phyloP scores from a whole-genome alignment of 768 basidiomycete species.

The Russula griseocarnosa region DNA sequence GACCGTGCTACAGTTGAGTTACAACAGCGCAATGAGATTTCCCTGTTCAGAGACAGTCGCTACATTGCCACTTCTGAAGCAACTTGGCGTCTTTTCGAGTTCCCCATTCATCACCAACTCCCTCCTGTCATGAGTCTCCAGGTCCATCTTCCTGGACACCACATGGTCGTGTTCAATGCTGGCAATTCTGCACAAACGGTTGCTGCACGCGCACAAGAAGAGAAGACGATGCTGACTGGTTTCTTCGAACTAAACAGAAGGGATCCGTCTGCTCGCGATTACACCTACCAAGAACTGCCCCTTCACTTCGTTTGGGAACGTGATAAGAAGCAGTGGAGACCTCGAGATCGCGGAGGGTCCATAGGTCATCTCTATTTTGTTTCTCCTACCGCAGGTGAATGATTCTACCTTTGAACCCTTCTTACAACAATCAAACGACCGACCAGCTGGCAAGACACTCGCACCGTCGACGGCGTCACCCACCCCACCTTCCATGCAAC shows the following conservation, averaged over 20 bases:
- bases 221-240: not conserved
- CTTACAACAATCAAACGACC: not conserved
- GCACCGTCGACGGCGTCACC: no score
- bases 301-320: not conserved
- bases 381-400: not conserved
- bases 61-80: not conserved
- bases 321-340: not conserved
- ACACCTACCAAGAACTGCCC: not conserved
- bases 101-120: not conserved
- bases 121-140: not conserved
- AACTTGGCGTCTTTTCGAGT: not conserved
- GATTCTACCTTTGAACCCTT: not conserved
- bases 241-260: not conserved
- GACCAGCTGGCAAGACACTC: no score
- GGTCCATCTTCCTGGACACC: not conserved
- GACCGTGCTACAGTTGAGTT: not conserved
- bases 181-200: rapidly evolving
- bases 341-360: rapidly evolving
- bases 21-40: not conserved
- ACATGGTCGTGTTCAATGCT: not conserved
- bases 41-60: not conserved
- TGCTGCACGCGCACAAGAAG: rapidly evolving
- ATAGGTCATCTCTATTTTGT: not conserved
- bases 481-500: no score
- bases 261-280: rapidly evolving